These are phyloP conservation scores for Lipomyces kockii DNA, from an alignment of 805 yeast species.

Conservation along the genomic window DNA sequence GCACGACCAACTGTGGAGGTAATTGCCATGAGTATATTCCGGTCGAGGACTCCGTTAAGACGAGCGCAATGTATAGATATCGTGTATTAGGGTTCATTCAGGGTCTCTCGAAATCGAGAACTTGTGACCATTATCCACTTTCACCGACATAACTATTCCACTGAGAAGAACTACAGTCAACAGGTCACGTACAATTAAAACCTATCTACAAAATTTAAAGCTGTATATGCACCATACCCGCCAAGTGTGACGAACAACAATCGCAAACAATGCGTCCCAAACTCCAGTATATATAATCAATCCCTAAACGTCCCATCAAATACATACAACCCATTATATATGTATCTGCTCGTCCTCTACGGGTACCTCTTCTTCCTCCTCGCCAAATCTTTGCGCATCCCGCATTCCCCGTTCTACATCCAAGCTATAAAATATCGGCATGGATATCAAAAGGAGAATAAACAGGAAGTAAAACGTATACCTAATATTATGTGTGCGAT, in stretches of 20 bases:
- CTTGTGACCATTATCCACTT: no score
- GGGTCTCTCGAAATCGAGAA: no score
- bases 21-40: no score
- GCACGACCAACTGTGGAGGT: background rate
- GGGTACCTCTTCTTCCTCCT: conserved; percentile 38
- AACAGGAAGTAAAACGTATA: conserved; percentile 71
- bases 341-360: background rate
- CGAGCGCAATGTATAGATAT: no score
- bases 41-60: background rate
- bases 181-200: background rate
- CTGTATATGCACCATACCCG: background rate
- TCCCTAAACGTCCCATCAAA: background rate
- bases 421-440: conserved; percentile 60
- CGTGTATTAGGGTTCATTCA: no score
- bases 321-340: background rate
- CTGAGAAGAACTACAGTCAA: no score
- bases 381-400: conserved; percentile 55
- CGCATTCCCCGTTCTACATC: conserved; percentile 65
- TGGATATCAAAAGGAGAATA: conserved; percentile 55
- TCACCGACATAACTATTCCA: no score
- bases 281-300: background rate
- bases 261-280: background rate
- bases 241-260: background rate
- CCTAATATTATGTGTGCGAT: conserved; percentile 72
- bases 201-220: background rate